Percentiles rank a stretch among this genome's conserved stretches.
phyloP scores from a whole-genome alignment of 2,329 filamentous ascomycete genomes.

The Hymenoscyphus occultus region DNA sequence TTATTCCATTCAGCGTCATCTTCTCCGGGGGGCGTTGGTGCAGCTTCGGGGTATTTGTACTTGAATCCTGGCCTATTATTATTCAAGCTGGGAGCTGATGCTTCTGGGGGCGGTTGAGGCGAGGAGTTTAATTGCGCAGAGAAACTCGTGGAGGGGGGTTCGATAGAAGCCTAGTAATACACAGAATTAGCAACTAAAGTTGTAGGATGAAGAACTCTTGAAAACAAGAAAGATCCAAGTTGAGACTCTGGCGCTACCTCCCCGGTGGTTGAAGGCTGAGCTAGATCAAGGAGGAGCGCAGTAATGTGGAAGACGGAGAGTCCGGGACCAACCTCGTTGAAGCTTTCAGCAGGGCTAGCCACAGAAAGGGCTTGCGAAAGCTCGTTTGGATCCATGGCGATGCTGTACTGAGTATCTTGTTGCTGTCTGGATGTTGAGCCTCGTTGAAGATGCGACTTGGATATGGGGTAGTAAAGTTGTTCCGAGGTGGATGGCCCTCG shows the following conservation, averaged over 20 bases:
- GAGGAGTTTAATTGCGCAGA: background rate
- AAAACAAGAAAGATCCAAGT: background rate
- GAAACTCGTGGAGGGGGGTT: background rate
- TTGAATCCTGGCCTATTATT: constrained; percentile 32
- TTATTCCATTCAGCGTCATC: constrained; percentile 35
- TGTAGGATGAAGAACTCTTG: too few relatives aligned
- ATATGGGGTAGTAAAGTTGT: background rate
- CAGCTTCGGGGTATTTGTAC: constrained; percentile 36
- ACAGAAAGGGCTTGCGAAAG: constrained; percentile 2
- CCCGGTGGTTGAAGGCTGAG: background rate
- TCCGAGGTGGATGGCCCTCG: background rate
- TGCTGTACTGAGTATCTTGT: background rate
- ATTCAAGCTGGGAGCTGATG: constrained; percentile 17
- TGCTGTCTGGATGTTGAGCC: background rate
- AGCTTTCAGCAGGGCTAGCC: background rate
- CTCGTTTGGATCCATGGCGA: constrained; percentile 9
- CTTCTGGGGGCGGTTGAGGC: constrained; percentile 4
- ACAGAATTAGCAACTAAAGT: background rate
- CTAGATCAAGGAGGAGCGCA: background rate
- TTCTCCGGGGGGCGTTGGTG: constrained; percentile 33
- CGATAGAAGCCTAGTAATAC: background rate
- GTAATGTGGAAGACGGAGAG: background rate
- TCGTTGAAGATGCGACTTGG: background rate
- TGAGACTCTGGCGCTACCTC: constrained; percentile 1
- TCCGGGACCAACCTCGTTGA: background rate